A percentile compares a stretch with the other conserved stretches of the same genome.
Evolutionary conservation across 2,329 filamentous ascomycete species (phyloP).

Genomic region (Diaporthe capsici): DNA sequence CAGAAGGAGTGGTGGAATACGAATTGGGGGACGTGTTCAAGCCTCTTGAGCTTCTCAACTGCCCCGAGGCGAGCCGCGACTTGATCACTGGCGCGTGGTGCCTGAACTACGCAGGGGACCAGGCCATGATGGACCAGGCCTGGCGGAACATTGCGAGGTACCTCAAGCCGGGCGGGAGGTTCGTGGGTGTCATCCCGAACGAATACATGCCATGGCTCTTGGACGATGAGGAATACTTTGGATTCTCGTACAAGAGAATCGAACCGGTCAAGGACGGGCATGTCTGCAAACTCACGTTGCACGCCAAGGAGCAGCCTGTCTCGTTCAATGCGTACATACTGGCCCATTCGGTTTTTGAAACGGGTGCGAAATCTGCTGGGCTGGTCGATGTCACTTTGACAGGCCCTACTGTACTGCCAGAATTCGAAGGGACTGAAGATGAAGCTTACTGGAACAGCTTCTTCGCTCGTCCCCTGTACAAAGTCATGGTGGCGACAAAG

Average conservation of each 20-base stretch:
- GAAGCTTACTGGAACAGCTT: neutral
- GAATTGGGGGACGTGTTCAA: constrained; percentile 7
- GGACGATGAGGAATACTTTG: neutral
- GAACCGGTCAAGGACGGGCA: neutral
- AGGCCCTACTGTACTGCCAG: neutral
- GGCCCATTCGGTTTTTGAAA: neutral
- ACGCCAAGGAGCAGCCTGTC: constrained; percentile 20
- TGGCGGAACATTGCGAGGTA: constrained; percentile 10
- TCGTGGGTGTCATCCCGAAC: constrained; percentile 12
- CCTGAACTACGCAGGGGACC: constrained; percentile 7
- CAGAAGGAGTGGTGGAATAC: neutral
- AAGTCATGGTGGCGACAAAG: neutral
- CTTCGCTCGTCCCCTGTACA: neutral
- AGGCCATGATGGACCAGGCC: constrained; percentile 18
- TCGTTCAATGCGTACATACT: constrained; percentile 1
- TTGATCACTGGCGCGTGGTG: neutral
- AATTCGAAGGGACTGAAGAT: neutral
- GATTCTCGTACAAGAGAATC: constrained; percentile 2
- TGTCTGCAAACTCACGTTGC: constrained; percentile 4
- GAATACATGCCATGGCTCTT: neutral
- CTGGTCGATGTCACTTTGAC: neutral
- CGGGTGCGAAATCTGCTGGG: constrained; percentile 7
- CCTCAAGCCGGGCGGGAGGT: constrained; percentile 12
- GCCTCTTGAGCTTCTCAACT: neutral
- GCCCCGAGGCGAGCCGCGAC: neutral